Conservation (phyloP, 345 rosid species). For the Pistacia vera region DNA sequence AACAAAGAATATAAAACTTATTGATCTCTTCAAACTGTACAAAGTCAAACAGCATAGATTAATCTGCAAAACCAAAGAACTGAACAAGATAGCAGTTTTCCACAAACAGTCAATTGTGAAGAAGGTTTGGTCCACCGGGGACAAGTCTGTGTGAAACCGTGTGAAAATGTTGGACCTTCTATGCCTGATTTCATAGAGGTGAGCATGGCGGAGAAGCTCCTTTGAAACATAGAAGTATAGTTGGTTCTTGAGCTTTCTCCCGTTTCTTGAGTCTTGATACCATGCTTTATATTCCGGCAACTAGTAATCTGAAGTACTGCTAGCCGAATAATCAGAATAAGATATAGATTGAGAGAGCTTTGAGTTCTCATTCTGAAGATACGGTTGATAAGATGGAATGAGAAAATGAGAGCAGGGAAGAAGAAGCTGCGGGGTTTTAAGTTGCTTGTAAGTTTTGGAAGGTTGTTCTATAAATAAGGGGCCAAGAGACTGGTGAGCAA, state of each 20-base stretch:
- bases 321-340: constrained; percentile 23
- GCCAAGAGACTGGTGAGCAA: neutral
- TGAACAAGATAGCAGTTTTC: neutral
- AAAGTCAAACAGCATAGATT: neutral
- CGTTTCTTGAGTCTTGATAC: neutral
- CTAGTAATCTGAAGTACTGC: constrained; percentile 23
- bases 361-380: constrained; percentile 22
- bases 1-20: too few species aligned
- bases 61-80: neutral
- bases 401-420: neutral
- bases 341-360: neutral
- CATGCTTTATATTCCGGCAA: constrained; percentile 25
- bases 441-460: neutral
- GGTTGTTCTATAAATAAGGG: constrained; percentile 19
- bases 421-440: neutral
- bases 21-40: neutral
- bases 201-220: constrained; percentile 25
- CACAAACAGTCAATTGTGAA: constrained; percentile 39
- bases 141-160: constrained; percentile 38
- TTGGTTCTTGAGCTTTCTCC: constrained; percentile 18
- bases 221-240: constrained; percentile 28
- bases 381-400: neutral
- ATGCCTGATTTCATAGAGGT: constrained; percentile 16
- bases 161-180: constrained; percentile 18
- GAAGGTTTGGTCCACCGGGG: constrained; percentile 48